Conservation (phyloP, 2,329 filamentous ascomycete genomes). For the Cladophialophora psammophila region DNA sequence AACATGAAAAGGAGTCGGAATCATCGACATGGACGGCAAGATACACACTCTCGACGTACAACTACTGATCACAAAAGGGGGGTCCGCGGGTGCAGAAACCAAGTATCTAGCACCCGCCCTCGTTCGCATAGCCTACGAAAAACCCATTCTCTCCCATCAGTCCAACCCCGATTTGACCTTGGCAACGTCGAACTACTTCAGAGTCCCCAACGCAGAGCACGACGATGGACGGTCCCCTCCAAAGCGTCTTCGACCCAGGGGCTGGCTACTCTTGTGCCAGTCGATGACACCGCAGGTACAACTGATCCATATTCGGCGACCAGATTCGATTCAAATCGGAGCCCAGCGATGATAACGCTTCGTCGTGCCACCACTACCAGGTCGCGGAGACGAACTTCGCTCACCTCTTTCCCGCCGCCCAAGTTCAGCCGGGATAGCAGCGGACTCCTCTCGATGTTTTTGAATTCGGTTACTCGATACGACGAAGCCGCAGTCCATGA, state of each 20-base stretch:
- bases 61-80: neutral
- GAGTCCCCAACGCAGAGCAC: constrained; percentile 11
- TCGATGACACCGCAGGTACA: constrained; percentile 21
- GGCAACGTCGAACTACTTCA: constrained; percentile 18
- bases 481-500: constrained; percentile 8
- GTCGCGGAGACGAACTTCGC: constrained; percentile 24
- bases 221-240: constrained; percentile 38
- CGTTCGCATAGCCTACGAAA: constrained; percentile 19
- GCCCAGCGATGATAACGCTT: constrained; percentile 41
- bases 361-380: constrained; percentile 35
- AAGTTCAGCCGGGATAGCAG: constrained; percentile 32
- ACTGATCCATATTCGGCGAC: constrained; percentile 10
- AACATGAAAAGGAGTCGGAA: constrained; percentile 36
- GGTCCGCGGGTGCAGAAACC: constrained; percentile 5
- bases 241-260: constrained; percentile 36
- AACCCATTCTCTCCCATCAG: constrained; percentile 21
- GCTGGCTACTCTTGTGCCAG: constrained; percentile 29
- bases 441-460: constrained; percentile 34
- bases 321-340: constrained; percentile 17
- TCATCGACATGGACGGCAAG: constrained; percentile 13
- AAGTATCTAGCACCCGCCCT: neutral
- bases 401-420: constrained; percentile 39
- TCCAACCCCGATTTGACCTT: constrained; percentile 23
- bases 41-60: neutral
- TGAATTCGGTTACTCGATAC: constrained; percentile 32